These are phyloP conservation scores for Typha latifolia DNA, from an alignment of 176 grass and related monocot species.

Conservation along the genomic window DNA sequence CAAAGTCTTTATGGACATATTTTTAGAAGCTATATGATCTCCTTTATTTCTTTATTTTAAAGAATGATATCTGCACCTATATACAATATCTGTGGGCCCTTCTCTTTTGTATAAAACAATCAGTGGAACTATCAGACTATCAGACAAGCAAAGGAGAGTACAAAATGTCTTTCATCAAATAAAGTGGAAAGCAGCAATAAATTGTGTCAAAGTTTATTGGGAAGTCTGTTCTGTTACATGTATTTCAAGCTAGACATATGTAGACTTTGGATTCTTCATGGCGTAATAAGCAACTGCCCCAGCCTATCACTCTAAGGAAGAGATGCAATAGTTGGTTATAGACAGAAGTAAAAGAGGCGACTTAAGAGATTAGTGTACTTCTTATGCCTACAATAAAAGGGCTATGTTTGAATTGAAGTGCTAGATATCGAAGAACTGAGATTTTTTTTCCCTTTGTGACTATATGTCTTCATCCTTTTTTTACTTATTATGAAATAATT, in stretches of 20 bases:
- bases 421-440: background rate
- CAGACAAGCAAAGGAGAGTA: background rate
- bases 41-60: no score
- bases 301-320: background rate
- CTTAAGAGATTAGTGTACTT: background rate
- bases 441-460: background rate
- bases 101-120: slow-evolving; percentile 1
- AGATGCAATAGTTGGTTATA: background rate
- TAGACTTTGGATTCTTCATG: background rate
- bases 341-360: background rate
- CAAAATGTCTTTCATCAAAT: slow-evolving; percentile 6
- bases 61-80: background rate
- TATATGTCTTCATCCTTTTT: background rate
- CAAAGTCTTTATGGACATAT: background rate
- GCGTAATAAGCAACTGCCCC: background rate
- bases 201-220: background rate
- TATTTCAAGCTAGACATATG: background rate
- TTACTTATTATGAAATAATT: background rate
- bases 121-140: background rate
- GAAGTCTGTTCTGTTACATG: background rate
- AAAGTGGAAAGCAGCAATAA: slow-evolving; percentile 9
- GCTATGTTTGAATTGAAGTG: background rate
- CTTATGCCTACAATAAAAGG: background rate
- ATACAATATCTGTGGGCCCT: background rate
- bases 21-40: background rate